These are phyloP conservation scores for Helminthosporium solani DNA, from an alignment of 2,329 filamentous ascomycete species.

Conservation along the genomic window DNA sequence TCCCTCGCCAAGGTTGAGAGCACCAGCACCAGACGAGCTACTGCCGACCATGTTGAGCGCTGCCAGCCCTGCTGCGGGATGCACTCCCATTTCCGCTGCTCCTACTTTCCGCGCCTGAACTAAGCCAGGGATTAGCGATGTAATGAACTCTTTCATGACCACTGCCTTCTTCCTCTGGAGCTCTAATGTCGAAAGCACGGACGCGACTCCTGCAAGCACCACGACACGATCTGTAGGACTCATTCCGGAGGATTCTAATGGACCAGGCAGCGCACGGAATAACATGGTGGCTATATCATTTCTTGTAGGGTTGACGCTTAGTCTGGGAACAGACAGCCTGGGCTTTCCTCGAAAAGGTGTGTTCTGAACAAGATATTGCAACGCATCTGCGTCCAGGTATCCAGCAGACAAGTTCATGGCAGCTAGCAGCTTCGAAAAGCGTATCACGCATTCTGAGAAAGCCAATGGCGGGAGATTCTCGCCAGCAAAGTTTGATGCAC, in stretches of 20 bases:
- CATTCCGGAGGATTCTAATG: slow-evolving; percentile 58
- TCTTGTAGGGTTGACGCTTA: slow-evolving; percentile 38
- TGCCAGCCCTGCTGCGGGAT: slow-evolving; percentile 84
- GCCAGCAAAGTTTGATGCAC: slow-evolving; percentile 61
- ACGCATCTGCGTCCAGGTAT: slow-evolving; percentile 58
- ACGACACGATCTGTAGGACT: slow-evolving; percentile 74
- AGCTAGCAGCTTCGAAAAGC: slow-evolving; percentile 70
- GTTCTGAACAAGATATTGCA: slow-evolving; percentile 48
- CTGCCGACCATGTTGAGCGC: slow-evolving; percentile 57
- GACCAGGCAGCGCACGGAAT: slow-evolving; percentile 53
- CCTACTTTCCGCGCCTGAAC: slow-evolving; percentile 89
- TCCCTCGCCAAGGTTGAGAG: slow-evolving; percentile 55
- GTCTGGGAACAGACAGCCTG: slow-evolving; percentile 34
- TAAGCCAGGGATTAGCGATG: slow-evolving; percentile 77
- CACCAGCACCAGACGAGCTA: slow-evolving; percentile 73
- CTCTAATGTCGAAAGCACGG: slow-evolving; percentile 77
- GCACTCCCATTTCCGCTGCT: slow-evolving; percentile 93
- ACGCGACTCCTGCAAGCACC: slow-evolving; percentile 80
- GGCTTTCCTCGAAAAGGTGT: slow-evolving; percentile 49
- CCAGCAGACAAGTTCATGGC: slow-evolving; percentile 67
- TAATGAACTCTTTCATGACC: slow-evolving; percentile 81
- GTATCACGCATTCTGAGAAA: slow-evolving; percentile 70
- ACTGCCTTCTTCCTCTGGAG: slow-evolving; percentile 88
- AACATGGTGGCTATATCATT: slow-evolving; percentile 42
- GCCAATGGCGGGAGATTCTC: slow-evolving; percentile 71